Evolutionary conservation across 2,329 filamentous ascomycete species (phyloP).

Genomic region (Verticillium longisporum): DNA sequence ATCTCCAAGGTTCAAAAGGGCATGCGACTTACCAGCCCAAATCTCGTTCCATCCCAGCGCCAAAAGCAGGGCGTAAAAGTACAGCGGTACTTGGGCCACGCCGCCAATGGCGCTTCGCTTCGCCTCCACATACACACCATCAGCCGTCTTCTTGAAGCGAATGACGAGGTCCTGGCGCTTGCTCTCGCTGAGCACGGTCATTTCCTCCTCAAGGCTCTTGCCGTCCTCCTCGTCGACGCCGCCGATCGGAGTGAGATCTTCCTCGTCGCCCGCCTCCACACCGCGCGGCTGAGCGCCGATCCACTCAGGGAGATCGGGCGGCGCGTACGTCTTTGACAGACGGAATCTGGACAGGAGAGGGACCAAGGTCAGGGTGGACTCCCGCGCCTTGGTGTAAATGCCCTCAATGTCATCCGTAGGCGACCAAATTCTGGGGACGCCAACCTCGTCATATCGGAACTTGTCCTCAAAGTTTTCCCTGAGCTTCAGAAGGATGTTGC

Average conservation of each 20-base stretch:
- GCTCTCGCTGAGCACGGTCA: conserved; percentile 83
- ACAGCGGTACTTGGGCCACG: conserved; percentile 86
- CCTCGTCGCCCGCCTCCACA: conserved; percentile 76
- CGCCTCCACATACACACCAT: conserved; percentile 95
- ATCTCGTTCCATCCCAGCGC: conserved; percentile 99
- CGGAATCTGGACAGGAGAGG: conserved; percentile 82
- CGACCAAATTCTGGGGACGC: conserved; percentile 93
- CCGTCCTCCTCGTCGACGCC: conserved; percentile 92
- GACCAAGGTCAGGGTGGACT: conserved; percentile 86
- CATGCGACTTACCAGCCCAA: conserved; percentile 64
- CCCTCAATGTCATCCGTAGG: conserved; percentile 97
- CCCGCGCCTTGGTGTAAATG: conserved; percentile 83
- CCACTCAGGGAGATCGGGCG: conserved; percentile 79
- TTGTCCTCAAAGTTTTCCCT: conserved; percentile 99
- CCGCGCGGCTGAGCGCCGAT: conserved; percentile 71
- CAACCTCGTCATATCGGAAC: conserved; percentile 93
- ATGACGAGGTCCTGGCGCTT: conserved; percentile 89
- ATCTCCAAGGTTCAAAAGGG: too few species aligned
- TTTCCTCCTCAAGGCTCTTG: conserved; percentile 92
- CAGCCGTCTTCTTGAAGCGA: conserved; percentile 96
- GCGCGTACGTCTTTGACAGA: conserved; percentile 63
- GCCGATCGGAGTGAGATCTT: conserved; percentile 81
- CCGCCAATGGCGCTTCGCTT: conserved; percentile 95
- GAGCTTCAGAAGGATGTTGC: conserved; percentile 89
- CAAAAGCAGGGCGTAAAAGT: conserved; percentile 86